These are phyloP conservation scores for Globisporangium okanoganense DNA, from an alignment of 352 stramenopile species.

Conservation along the genomic window DNA sequence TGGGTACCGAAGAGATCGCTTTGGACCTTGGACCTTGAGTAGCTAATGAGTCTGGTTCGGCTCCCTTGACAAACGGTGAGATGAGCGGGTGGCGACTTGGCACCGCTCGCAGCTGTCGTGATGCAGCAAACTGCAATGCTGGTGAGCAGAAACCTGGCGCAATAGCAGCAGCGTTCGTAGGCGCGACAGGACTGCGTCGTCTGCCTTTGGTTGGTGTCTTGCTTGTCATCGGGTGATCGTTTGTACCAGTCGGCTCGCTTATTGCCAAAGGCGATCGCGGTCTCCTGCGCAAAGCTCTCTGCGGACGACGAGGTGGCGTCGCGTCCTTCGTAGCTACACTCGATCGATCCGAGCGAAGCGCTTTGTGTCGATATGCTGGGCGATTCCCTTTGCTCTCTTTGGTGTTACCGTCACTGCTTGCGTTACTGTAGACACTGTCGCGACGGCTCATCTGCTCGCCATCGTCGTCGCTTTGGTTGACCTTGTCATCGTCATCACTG, in stretches of 20 bases:
- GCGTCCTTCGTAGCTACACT: slow-evolving; percentile 23
- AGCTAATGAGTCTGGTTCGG: not conserved
- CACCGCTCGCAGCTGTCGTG: not conserved
- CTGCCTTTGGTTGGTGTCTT: not conserved
- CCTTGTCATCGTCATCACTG: slow-evolving; percentile 20
- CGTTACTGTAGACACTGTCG: slow-evolving; percentile 6
- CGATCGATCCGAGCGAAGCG: slow-evolving; percentile 21
- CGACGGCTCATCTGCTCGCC: not conserved
- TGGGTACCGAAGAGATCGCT: slow-evolving; percentile 9
- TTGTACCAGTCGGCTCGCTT: not conserved
- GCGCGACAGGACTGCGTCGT: not conserved
- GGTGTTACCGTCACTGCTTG: not conserved
- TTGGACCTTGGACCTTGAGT: not conserved
- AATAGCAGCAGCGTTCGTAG: not conserved
- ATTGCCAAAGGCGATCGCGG: not conserved
- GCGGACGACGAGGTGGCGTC: slow-evolving; percentile 10
- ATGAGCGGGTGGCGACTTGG: slow-evolving; percentile 11
- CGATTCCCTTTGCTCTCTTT: slow-evolving; percentile 7
- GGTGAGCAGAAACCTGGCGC: slow-evolving; percentile 6
- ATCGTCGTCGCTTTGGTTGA: slow-evolving; percentile 6
- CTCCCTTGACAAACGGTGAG: slow-evolving; percentile 12
- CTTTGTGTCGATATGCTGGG: slow-evolving; percentile 26
- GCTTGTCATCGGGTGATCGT: not conserved
- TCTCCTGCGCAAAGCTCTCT: not conserved
- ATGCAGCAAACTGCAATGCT: not conserved